Evolutionary conservation across 768 basidiomycete genomes (phyloP).

Genomic region (Imleria badia): DNA sequence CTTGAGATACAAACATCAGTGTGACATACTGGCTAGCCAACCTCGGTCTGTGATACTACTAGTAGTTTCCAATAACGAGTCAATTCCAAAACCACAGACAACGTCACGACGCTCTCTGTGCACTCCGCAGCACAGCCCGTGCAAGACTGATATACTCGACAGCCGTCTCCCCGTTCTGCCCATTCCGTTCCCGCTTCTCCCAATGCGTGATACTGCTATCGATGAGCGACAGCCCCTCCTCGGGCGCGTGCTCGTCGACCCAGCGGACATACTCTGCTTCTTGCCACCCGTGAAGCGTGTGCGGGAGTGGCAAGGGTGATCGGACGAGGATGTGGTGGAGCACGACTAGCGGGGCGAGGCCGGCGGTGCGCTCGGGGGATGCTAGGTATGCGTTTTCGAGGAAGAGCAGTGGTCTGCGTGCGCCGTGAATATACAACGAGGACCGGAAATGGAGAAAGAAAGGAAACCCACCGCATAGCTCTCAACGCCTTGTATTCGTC

Average conservation of each 20-base stretch:
- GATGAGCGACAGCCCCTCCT: constrained; percentile 77
- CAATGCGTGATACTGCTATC: constrained; percentile 76
- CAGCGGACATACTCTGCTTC: constrained; percentile 96
- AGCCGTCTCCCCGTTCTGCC: constrained; percentile 44
- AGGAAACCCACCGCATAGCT: constrained; percentile 70
- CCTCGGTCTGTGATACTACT: too few species aligned
- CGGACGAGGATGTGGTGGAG: constrained; percentile 92
- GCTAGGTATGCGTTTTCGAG: constrained; percentile 74
- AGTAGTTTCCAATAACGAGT: too few species aligned
- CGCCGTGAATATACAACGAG: not conserved
- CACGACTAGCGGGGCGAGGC: constrained; percentile 84
- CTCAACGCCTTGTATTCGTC: constrained; percentile 86
- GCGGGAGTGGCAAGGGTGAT: constrained; percentile 82
- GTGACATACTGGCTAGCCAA: too few species aligned
- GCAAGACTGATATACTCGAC: constrained; percentile 68
- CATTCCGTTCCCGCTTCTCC: constrained; percentile 70
- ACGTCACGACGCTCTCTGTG: constrained; percentile 12
- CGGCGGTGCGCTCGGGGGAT: constrained; percentile 62
- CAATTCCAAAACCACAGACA: not conserved
- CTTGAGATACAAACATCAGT: too few species aligned
- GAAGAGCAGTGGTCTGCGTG: constrained; percentile 79
- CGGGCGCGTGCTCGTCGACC: constrained; percentile 86
- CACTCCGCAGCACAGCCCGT: constrained; percentile 58
- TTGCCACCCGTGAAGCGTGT: constrained; percentile 89
- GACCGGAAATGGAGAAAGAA: not conserved